These are phyloP conservation scores for Conticribra weissflogii DNA, from an alignment of 108 stramenopile species.

Conservation along the genomic window DNA sequence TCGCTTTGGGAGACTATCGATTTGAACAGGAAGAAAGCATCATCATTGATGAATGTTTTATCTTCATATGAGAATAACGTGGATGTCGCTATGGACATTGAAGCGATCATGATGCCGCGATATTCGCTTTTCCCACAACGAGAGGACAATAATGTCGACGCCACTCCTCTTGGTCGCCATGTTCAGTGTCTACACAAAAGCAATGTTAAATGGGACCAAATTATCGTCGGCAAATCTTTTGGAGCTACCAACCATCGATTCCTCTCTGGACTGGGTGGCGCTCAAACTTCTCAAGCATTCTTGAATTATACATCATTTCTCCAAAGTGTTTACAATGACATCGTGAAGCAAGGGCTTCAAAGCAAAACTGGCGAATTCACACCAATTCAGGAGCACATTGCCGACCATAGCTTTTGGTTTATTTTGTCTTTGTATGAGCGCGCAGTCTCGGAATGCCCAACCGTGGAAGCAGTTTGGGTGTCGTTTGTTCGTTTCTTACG, in stretches of 20 bases:
- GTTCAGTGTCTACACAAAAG: slow-evolving; percentile 31
- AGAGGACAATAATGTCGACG: slow-evolving; percentile 13
- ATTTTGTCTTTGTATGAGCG: slow-evolving; percentile 68
- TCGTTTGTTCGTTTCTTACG: slow-evolving; percentile 65
- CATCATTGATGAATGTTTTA: slow-evolving; percentile 43
- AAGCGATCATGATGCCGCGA: slow-evolving; percentile 44
- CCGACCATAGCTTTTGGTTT: slow-evolving; percentile 22
- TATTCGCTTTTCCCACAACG: slow-evolving; percentile 10
- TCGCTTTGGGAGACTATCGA: slow-evolving; percentile 40
- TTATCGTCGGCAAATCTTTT: slow-evolving; percentile 15
- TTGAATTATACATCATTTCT: slow-evolving; percentile 47
- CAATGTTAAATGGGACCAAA: slow-evolving; percentile 34
- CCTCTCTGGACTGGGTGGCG: slow-evolving; percentile 72
- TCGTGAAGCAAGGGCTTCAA: slow-evolving; percentile 19
- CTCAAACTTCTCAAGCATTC: slow-evolving; percentile 61
- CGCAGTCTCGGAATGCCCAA: slow-evolving; percentile 85
- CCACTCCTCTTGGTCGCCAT: slow-evolving; percentile 35
- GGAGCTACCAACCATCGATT: slow-evolving; percentile 10
- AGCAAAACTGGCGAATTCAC: slow-evolving; percentile 1
- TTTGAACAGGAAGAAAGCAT: slow-evolving; percentile 37
- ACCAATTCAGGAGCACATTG: slow-evolving; percentile 29
- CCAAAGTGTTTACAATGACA: slow-evolving; percentile 32
- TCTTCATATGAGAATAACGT: slow-evolving; percentile 74
- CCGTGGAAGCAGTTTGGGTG: slow-evolving; percentile 79
- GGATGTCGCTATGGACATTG: slow-evolving; percentile 65